These are phyloP conservation scores for Amanita rubescens DNA, from an alignment of 768 basidiomycete genomes.

Conservation along the genomic window DNA sequence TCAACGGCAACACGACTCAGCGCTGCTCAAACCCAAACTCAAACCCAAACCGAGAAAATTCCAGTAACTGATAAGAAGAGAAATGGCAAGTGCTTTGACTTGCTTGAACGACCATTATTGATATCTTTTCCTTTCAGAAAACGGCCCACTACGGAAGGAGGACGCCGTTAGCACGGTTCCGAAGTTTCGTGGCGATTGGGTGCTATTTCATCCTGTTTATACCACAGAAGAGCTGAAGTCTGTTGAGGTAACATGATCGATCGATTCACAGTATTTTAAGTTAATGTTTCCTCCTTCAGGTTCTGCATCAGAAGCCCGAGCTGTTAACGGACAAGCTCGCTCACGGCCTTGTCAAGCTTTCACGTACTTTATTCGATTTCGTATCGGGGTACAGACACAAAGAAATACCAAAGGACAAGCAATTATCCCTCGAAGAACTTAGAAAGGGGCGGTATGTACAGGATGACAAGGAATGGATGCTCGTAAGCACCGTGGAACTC, in stretches of 20 bases:
- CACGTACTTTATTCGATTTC: slow-evolving; percentile 70
- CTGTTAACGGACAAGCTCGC: slow-evolving; percentile 73
- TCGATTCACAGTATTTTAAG: neutral
- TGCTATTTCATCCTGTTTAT: slow-evolving; percentile 91
- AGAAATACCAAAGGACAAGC: slow-evolving; percentile 48
- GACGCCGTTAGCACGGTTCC: slow-evolving; percentile 50
- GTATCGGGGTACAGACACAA: slow-evolving; percentile 82
- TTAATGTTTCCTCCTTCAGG: slow-evolving; percentile 28
- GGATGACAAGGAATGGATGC: slow-evolving; percentile 70
- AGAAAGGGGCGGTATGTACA: slow-evolving; percentile 68
- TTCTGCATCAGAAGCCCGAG: slow-evolving; percentile 60
- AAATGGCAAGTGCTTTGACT: neutral
- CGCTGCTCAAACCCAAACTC: neutral
- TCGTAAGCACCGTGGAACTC: slow-evolving; percentile 31
- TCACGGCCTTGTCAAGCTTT: slow-evolving; percentile 47
- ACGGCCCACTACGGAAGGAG: slow-evolving; percentile 26
- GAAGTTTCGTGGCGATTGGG: slow-evolving; percentile 72
- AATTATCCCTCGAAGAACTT: slow-evolving; percentile 67
- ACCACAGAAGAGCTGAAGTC: slow-evolving; percentile 62
- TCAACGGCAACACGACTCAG: neutral
- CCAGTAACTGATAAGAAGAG: neutral
- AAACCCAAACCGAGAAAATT: neutral
- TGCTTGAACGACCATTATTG: neutral
- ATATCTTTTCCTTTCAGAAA: neutral
- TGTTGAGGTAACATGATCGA: slow-evolving; percentile 44